These are phyloP conservation scores for Acmispon strigosus DNA, from an alignment of 306 rosid species.

Conservation along the genomic window DNA sequence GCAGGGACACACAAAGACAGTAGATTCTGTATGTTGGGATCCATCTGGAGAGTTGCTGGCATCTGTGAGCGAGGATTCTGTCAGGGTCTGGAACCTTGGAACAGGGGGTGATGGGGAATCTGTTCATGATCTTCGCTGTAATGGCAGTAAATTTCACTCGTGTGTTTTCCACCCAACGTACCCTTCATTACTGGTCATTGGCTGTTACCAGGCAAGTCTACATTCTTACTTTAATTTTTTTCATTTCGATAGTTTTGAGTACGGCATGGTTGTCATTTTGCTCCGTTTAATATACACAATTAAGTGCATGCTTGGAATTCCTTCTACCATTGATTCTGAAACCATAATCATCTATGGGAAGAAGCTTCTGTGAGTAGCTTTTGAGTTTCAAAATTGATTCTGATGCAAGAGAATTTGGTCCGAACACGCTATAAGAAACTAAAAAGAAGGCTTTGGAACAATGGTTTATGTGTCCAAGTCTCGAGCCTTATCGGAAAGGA, in stretches of 20 bases:
- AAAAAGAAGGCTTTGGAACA: not conserved
- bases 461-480: not conserved
- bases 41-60: conserved; percentile 92
- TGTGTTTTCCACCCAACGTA: conserved; percentile 89
- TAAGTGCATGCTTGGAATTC: too few species aligned
- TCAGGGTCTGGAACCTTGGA: conserved; percentile 83
- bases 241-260: not conserved
- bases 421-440: not conserved
- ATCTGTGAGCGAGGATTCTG: conserved; percentile 94
- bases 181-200: conserved; percentile 81
- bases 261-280: not conserved
- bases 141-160: conserved; percentile 76
- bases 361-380: too few species aligned
- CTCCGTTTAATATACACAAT: too few species aligned
- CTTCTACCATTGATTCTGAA: not conserved
- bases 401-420: too few species aligned
- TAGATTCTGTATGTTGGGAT: conserved; percentile 84
- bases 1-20: conserved; percentile 75
- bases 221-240: not conserved
- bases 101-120: conserved; percentile 78
- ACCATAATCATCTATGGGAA: not conserved
- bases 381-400: too few species aligned
- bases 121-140: conserved; percentile 82
- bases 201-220: conserved; percentile 86
- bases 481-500: too few species aligned